Conservation (phyloP, 2,329 filamentous ascomycete genomes). For the Scedosporium aurantiacum region DNA sequence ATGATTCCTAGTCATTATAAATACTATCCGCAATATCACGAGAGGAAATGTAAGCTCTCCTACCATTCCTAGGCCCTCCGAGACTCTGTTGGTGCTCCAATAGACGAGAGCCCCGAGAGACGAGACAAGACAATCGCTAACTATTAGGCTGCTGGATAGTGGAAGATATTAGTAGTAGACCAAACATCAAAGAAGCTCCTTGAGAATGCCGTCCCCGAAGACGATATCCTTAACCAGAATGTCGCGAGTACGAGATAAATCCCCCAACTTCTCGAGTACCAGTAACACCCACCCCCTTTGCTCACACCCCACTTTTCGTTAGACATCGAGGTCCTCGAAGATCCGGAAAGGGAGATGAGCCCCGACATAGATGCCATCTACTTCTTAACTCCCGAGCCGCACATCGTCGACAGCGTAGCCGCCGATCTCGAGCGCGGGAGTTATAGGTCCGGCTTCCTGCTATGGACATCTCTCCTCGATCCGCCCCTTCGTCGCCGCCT, state of each 20-base stretch:
- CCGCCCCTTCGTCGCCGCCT: constrained; percentile 61
- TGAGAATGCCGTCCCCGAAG: constrained; percentile 83
- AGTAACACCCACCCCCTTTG: constrained; percentile 6
- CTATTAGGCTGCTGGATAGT: constrained; percentile 38
- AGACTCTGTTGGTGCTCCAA: not conserved
- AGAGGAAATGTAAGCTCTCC: constrained; percentile 59
- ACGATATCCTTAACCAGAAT: constrained; percentile 94
- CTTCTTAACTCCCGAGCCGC: constrained; percentile 71
- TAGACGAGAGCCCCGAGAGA: not conserved
- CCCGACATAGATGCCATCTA: constrained; percentile 92
- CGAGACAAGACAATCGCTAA: not conserved
- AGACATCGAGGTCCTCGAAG: constrained; percentile 94
- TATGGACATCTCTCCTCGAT: constrained; percentile 75
- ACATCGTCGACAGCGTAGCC: constrained; percentile 88
- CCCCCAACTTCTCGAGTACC: not conserved
- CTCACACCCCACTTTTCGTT: constrained; percentile 13
- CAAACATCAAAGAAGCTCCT: constrained; percentile 73
- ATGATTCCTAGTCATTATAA: constrained; percentile 46
- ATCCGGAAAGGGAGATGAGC: constrained; percentile 69
- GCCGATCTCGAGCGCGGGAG: constrained; percentile 79
- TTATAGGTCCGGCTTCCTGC: constrained; percentile 67
- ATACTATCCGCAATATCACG: constrained; percentile 66
- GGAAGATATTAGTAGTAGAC: constrained; percentile 94
- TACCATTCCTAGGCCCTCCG: not conserved
- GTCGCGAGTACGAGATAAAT: constrained; percentile 70